phyloP scores from a whole-genome alignment of 352 stramenopile genomes.

The Elongisporangium prolatum region DNA sequence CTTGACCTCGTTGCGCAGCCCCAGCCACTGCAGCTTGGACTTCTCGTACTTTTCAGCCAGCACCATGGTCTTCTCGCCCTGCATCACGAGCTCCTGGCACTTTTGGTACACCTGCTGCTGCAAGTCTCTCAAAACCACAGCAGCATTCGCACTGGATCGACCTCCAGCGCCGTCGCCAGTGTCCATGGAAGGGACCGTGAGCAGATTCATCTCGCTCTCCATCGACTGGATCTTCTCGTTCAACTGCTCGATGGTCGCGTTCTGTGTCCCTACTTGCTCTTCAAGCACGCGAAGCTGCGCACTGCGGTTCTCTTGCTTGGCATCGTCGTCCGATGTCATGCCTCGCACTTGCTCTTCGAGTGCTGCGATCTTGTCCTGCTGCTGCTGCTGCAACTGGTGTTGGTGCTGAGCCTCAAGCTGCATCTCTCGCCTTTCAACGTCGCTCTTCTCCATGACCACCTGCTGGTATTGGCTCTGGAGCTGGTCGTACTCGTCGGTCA shows the following conservation, averaged over 20 bases:
- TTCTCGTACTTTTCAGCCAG: conserved; percentile 40
- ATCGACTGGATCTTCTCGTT: conserved; percentile 32
- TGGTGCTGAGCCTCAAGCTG: conserved; percentile 16
- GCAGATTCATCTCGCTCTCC: conserved; percentile 45
- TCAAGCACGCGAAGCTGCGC: conserved; percentile 29
- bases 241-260: conserved; percentile 25
- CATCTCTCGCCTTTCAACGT: conserved; percentile 15
- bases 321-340: conserved; percentile 20
- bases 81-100: conserved; percentile 63
- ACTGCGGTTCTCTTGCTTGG: conserved; percentile 28
- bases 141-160: not conserved
- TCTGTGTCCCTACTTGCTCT: conserved; percentile 28
- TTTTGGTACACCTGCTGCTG: conserved; percentile 73
- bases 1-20: conserved; percentile 45
- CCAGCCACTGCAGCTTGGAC: conserved; percentile 31
- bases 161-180: conserved; percentile 18
- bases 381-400: conserved; percentile 22
- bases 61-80: conserved; percentile 65
- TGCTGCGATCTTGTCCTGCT: conserved; percentile 19
- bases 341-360: conserved; percentile 17
- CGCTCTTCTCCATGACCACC: conserved; percentile 15
- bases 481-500: conserved; percentile 48
- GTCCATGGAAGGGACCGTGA: conserved; percentile 24
- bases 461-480: conserved; percentile 33
- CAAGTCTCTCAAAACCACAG: conserved; percentile 32